phyloP scores from a whole-genome alignment of 441 rosid genomes.

The Brassica hybrid region DNA sequence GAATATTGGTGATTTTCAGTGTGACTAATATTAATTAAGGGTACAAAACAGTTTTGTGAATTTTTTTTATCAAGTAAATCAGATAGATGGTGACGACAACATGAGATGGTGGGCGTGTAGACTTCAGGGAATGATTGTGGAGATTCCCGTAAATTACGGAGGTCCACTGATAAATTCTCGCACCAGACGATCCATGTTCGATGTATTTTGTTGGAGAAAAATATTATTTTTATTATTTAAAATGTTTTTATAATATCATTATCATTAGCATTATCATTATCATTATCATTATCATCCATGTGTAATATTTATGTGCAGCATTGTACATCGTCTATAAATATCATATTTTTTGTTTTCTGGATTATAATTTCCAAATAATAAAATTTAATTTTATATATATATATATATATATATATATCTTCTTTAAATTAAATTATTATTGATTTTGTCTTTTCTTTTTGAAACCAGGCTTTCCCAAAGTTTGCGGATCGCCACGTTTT shows the following conservation, averaged over 20 bases:
- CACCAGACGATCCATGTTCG: conserved; percentile 7
- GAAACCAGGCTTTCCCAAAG: conserved; percentile 5
- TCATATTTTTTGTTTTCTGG: neutral
- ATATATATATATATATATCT: neutral
- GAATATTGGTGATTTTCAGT: neutral
- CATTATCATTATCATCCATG: neutral
- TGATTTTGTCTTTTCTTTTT: neutral
- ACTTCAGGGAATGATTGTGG: neutral
- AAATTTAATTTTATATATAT: too few species aligned
- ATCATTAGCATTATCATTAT: too few species aligned
- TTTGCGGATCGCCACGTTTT: conserved; percentile 45
- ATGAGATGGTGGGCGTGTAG: conserved; percentile 3
- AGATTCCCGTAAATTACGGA: conserved; percentile 1
- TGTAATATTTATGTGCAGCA: neutral
- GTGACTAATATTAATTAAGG: conserved; percentile 3
- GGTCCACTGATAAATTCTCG: neutral
- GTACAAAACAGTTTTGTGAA: neutral
- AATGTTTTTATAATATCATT: neutral
- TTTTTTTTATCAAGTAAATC: neutral
- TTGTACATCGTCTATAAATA: neutral
- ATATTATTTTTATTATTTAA: neutral
- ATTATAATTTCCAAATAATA: neutral
- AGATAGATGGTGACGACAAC: conserved; percentile 3
- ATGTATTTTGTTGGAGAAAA: neutral
- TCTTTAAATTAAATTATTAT: neutral